A percentile compares a stretch with the other conserved stretches of the same genome.
These are phyloP conservation scores for Yueomyces sinensis DNA, from an alignment of 805 yeast genomes.

Conservation along the genomic window DNA sequence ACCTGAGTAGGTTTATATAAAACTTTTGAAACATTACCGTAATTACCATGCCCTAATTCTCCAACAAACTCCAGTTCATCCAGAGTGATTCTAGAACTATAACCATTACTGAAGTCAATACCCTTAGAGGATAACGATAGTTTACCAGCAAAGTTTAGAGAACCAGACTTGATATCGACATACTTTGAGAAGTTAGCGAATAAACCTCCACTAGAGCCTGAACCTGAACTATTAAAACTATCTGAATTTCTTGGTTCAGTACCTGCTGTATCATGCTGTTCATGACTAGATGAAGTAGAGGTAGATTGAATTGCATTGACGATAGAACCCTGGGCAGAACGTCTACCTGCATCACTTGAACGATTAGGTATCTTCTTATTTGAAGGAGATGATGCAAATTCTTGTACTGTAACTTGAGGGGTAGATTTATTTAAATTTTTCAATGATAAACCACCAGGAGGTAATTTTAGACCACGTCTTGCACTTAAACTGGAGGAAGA, in stretches of 20 bases:
- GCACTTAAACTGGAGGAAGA: conserved; percentile 66
- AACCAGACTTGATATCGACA: conserved; percentile 84
- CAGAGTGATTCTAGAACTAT: conserved; percentile 71
- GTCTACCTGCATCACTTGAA: conserved; percentile 9
- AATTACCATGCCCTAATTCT: conserved; percentile 91
- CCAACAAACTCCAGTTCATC: conserved; percentile 74
- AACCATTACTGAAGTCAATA: conserved; percentile 78
- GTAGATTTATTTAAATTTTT: conserved; percentile 10
- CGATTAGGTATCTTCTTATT: conserved; percentile 6
- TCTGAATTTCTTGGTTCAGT: conserved; percentile 12
- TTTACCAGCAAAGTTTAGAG: conserved; percentile 84
- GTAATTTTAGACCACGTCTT: conserved; percentile 74
- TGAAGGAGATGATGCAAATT: conserved; percentile 18
- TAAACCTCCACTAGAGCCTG: conserved; percentile 32
- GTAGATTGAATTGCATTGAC: conserved; percentile 20
- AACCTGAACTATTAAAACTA: conserved; percentile 8
- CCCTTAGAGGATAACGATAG: conserved; percentile 88
- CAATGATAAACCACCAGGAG: conserved; percentile 23
- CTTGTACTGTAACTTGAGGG: conserved; percentile 9
- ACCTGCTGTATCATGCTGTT: conserved; percentile 18
- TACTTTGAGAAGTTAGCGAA: conserved; percentile 72
- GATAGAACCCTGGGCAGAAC: conserved; percentile 20
- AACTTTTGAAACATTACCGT: conserved; percentile 91
- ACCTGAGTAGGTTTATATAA: conserved; percentile 86
- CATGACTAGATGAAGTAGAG: conserved; percentile 20